phyloP scores from a whole-genome alignment of 148 eudicot genomes.

The Euryodendron excelsum region DNA sequence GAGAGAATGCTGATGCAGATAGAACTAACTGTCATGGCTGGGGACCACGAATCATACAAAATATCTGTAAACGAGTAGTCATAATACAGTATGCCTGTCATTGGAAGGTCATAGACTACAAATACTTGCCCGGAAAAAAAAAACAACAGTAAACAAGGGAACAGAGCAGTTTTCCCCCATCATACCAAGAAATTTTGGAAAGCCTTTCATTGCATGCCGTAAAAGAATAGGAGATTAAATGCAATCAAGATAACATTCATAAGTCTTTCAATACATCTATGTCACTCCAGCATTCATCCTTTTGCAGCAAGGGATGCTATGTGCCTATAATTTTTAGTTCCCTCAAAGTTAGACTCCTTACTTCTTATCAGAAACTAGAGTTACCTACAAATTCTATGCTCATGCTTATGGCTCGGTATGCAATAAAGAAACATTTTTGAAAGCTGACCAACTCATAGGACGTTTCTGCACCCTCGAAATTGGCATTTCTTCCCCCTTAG shows the following conservation, averaged over 20 bases:
- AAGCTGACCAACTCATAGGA: neutral
- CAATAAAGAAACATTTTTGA: neutral
- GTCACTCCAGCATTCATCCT: neutral
- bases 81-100: neutral
- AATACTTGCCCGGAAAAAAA: no score
- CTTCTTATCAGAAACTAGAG: neutral
- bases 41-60: conserved; percentile 74
- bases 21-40: conserved; percentile 67
- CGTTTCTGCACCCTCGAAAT: neutral
- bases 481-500: neutral
- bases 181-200: neutral
- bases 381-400: neutral
- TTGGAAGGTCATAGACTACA: neutral
- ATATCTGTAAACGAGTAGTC: conserved; percentile 47
- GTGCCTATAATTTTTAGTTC: neutral
- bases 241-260: neutral
- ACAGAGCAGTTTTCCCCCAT: neutral
- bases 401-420: neutral
- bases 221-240: neutral
- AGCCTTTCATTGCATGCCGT: neutral
- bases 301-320: neutral
- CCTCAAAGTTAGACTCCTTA: neutral
- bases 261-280: neutral
- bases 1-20: conserved; percentile 71
- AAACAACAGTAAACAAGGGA: no score